A percentile compares a stretch with the other conserved stretches of the same genome.
Evolutionary conservation across 208 protist genomes (phyloP).

Genomic region (Trypanosoma boissoni): DNA sequence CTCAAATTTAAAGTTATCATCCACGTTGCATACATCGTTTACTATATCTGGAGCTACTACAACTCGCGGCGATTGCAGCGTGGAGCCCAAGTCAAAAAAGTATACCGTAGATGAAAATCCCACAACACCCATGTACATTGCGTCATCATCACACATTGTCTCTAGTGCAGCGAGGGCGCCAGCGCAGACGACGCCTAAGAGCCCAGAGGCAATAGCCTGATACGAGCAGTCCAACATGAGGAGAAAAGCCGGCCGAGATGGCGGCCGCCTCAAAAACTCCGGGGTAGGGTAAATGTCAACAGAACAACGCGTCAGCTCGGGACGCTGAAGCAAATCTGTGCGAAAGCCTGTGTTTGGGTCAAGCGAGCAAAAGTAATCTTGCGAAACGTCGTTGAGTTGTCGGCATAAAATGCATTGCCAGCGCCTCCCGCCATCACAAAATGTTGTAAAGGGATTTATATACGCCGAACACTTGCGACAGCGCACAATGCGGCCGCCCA

Average conservation of each 20-base stretch:
- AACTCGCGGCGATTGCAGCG: conserved; percentile 77
- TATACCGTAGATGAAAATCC: conserved; percentile 86
- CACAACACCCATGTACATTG: conserved; percentile 71
- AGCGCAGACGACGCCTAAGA: conserved; percentile 64
- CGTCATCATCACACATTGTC: conserved; percentile 74
- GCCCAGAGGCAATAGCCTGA: conserved; percentile 79
- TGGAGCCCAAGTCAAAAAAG: conserved; percentile 90
- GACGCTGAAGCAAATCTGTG: conserved; percentile 70
- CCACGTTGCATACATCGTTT: conserved; percentile 71
- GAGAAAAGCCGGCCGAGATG: conserved; percentile 91
- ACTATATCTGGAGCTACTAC: conserved; percentile 84
- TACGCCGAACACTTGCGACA: conserved; percentile 93
- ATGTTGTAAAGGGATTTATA: conserved; percentile 97
- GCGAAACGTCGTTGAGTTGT: conserved; percentile 87
- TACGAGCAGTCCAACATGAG: conserved; percentile 96
- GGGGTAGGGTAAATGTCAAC: conserved; percentile 94
- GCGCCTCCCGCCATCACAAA: conserved; percentile 85
- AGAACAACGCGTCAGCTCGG: conserved; percentile 86
- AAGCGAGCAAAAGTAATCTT: conserved; percentile 81
- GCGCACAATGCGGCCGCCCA: conserved; percentile 72
- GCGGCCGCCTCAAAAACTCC: conserved; percentile 93
- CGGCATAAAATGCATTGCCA: conserved; percentile 96
- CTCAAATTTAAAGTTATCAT: conserved; percentile 82
- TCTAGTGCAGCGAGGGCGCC: conserved; percentile 73
- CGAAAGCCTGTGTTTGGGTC: conserved; percentile 84